Evolutionary conservation across 805 yeast species (phyloP), one percentile per base, ranked within the genome.

Genomic region (Ogataea methylovora): DNA sequence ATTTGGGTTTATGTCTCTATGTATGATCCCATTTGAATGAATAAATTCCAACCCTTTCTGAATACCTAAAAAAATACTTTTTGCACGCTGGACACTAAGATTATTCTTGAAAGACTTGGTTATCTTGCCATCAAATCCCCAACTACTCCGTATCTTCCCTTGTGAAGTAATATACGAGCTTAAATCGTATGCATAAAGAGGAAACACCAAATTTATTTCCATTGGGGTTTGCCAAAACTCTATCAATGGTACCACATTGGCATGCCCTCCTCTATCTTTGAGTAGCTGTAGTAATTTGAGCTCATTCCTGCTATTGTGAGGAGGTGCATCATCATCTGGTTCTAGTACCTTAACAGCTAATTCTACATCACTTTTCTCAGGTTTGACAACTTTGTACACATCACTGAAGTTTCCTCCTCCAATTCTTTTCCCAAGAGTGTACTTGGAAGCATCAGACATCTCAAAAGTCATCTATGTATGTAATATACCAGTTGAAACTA

Each of bases 1-100:
- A 49, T 81, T 87, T 0, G 90, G 90, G 46, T 84, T 84, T 44
- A 84, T 75, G 57, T 84, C 94, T 45, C 94, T 60, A 53, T 84
- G 92, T 14, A 60, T 60, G 14, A 60, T 79, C 5, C 82, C 85
- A 34, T 76, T 66, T 7, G 67, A 55, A 51, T 92, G 97, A 35
- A 84, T 67, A 49, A 74, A 82, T 24, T 62, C 56, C 18, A 84
- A 56, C 2, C 80, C 83, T 25, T 58, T 52, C 17, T 60, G 59
- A 8, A 58, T 45, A 43, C 56, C 69, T 24, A 45, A 55, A 12
- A 69, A 50, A 2, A 71, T 58, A 2, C 54, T 48, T 2, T 29
- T 30, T 0, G 56, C 47, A n/a, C 42, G 38, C 1, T 16, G 27
- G 1, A 26, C 13, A 3, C 34, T 13, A 14, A 56, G 35, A 6